Evolutionary conservation across 2,329 filamentous ascomycete genomes (phyloP).

Genomic region (Aspergillus uvarum): DNA sequence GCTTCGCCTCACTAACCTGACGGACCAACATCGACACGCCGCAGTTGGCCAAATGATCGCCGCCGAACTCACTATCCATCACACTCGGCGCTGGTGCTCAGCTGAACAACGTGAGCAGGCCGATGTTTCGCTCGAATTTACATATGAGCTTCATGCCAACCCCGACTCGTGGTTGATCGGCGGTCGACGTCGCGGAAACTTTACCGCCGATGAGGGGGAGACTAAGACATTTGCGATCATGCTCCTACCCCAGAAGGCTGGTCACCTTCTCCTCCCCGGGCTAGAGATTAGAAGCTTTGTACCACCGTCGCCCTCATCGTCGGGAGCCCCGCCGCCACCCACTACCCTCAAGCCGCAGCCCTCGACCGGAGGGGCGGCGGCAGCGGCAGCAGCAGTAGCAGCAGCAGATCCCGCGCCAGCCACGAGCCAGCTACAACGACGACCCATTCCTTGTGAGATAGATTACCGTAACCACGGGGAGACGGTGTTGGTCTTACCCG

Average conservation of each 20-base stretch:
- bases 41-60: conserved; percentile 49
- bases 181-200: conserved; percentile 75
- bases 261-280: conserved; percentile 72
- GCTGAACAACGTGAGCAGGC: conserved; percentile 32
- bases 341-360: conserved; percentile 17
- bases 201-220: conserved; percentile 54
- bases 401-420: conserved; percentile 6
- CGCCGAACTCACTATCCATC: conserved; percentile 51
- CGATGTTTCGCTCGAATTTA: conserved; percentile 65
- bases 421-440: conserved; percentile 25
- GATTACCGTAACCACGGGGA: conserved; percentile 78
- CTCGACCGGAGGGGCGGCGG: conserved; percentile 13
- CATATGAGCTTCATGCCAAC: conserved; percentile 75
- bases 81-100: conserved; percentile 57
- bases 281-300: conserved; percentile 72
- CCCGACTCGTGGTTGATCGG: conserved; percentile 81
- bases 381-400: neutral
- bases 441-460: conserved; percentile 65
- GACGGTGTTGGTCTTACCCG: conserved; percentile 70
- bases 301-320: conserved; percentile 30
- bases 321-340: neutral
- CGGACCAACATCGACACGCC: conserved; percentile 34
- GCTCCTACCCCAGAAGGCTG: conserved; percentile 76
- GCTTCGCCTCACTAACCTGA: conserved; percentile 34
- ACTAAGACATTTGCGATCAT: conserved; percentile 63